These are phyloP conservation scores for Syzygium malaccense DNA, from an alignment of 441 rosid species.

Conservation along the genomic window DNA sequence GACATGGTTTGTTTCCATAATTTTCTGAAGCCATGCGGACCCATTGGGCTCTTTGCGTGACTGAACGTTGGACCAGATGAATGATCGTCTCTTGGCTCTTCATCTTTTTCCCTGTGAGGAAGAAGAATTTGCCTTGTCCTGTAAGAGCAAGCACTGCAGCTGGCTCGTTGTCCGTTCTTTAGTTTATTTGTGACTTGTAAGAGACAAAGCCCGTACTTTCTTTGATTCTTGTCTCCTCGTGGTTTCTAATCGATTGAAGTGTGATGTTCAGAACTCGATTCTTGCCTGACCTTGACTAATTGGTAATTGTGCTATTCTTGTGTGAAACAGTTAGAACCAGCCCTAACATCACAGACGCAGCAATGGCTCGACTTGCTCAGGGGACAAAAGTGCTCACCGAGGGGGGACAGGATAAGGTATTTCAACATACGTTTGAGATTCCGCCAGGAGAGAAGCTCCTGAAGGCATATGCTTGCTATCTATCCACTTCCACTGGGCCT, in stretches of 20 bases:
- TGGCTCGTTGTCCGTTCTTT: neutral
- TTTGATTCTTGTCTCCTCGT: neutral
- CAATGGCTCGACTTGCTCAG: slow-evolving; percentile 70
- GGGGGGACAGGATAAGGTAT: slow-evolving; percentile 76
- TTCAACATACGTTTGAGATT: slow-evolving; percentile 51
- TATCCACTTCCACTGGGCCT: slow-evolving; percentile 73
- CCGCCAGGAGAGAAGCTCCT: slow-evolving; percentile 58
- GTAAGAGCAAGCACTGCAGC: neutral
- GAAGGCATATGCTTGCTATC: slow-evolving; percentile 68
- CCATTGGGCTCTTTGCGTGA: neutral
- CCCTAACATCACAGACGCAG: slow-evolving; percentile 65
- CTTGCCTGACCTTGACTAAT: neutral
- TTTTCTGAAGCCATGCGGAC: neutral
- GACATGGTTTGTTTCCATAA: neutral
- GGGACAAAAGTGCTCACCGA: slow-evolving; percentile 65
- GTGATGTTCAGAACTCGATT: neutral
- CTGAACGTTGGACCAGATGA: neutral
- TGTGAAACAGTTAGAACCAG: slow-evolving; percentile 45
- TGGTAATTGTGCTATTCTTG: neutral
- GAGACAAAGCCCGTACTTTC: neutral
- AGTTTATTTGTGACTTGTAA: neutral
- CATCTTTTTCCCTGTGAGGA: neutral
- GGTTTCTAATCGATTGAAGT: neutral
- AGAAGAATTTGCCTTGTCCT: neutral
- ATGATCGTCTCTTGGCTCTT: neutral